Conservation (phyloP, 2,329 filamentous ascomycete species). For the Ustulina deusta region DNA sequence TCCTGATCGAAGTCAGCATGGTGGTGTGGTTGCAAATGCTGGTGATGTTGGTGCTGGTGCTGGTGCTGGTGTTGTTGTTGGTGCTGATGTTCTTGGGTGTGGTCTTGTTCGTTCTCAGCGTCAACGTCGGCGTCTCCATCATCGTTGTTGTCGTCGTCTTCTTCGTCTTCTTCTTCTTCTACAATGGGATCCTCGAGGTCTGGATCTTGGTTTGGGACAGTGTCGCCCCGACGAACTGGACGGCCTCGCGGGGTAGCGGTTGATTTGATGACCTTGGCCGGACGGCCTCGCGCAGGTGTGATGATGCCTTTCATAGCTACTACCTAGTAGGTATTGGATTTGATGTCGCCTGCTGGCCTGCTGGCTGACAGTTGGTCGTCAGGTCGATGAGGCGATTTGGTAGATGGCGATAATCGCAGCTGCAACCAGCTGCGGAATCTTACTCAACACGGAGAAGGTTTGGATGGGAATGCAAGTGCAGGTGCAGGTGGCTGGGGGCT, state of each 20-base stretch:
- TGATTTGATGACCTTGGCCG: constrained; percentile 60
- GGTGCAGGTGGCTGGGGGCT: constrained; percentile 4
- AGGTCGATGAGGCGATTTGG: constrained; percentile 45
- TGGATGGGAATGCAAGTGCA: background rate
- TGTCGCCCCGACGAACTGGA: constrained; percentile 48
- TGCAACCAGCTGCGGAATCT: constrained; percentile 49
- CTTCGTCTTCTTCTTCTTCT: constrained; percentile 45
- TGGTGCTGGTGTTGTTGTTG: constrained; percentile 41
- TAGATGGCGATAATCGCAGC: constrained; percentile 44
- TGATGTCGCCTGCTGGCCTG: constrained; percentile 46
- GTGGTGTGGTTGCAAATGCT: constrained; percentile 32
- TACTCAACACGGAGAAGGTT: background rate
- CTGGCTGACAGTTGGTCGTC: constrained; percentile 52
- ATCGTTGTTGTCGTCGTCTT: constrained; percentile 43
- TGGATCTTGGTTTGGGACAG: constrained; percentile 52
- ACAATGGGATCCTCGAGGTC: constrained; percentile 48
- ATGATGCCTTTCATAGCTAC: constrained; percentile 53
- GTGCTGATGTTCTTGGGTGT: constrained; percentile 42
- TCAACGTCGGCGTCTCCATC: constrained; percentile 35
- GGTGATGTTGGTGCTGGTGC: constrained; percentile 41
- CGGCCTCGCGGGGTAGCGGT: constrained; percentile 47
- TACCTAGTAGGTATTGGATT: constrained; percentile 6
- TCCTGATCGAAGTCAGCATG: constrained; percentile 46
- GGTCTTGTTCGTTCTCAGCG: constrained; percentile 44
- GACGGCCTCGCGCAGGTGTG: constrained; percentile 54